phyloP scores from a whole-genome alignment of 345 rosid genomes.

The Eucalyptus guilfoylei region DNA sequence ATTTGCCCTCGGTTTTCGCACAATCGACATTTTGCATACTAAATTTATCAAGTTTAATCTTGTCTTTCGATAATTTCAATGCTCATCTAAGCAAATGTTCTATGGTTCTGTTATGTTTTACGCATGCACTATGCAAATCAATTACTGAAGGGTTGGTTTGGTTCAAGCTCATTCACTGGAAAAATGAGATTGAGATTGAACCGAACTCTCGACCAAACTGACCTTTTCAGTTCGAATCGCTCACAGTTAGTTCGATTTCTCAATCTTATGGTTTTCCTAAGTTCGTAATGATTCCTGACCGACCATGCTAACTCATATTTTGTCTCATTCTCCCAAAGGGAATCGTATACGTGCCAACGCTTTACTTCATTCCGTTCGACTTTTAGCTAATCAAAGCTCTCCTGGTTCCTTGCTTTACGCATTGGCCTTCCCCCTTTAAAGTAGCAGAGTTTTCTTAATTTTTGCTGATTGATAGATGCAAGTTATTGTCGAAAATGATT shows the following conservation, averaged over 20 bases:
- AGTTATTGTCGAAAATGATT: not conserved
- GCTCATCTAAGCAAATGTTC: not conserved
- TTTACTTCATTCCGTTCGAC: not conserved
- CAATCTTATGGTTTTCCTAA: not conserved
- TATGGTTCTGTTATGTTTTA: not conserved
- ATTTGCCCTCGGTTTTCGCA: not conserved
- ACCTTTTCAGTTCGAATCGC: not conserved
- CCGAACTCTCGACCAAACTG: not conserved
- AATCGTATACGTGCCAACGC: not conserved
- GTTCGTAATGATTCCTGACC: not conserved
- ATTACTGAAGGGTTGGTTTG: not conserved
- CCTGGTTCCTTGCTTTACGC: not conserved
- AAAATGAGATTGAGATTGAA: not conserved
- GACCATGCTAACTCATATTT: not conserved
- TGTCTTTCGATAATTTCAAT: not conserved
- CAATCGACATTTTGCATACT: not conserved
- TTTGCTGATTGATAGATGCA: not conserved
- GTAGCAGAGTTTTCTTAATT: not conserved
- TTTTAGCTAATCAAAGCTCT: not conserved
- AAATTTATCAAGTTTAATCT: not conserved
- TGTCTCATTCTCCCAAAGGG: not conserved
- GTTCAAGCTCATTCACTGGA: not conserved
- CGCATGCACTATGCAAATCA: not conserved
- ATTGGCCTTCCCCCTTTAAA: not conserved
- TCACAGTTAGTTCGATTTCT: not conserved